Evolutionary conservation across 306 rosid species (phyloP), one percentile per base, ranked within the genome.

Genomic region (Trifolium fragiferum): DNA sequence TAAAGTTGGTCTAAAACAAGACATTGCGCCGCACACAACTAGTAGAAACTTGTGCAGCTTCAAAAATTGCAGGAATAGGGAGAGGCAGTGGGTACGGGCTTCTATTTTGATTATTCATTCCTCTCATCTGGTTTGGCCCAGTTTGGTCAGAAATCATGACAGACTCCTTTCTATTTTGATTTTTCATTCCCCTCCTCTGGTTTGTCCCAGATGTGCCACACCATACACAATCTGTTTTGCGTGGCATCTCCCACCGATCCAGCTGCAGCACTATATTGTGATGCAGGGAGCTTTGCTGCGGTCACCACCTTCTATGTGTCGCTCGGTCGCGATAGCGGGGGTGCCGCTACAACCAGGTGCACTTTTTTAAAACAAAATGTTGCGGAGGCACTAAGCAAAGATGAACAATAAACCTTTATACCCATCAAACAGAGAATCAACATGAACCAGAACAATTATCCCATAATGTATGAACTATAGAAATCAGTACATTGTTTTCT

Each of bases 391-490:
- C 71, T 10, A 76, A 33, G 49, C 38, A 70, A 70, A 32, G 74
- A 81, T 70, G 64, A 70, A 16, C 54, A 11, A 33, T 62, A 53
- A 62, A 55, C 5, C 14, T 63, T 33, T 71, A 53, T 49, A 33
- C 0, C 23, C 59, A 53, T 15, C 21, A 64, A 20, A 62, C 63
- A n/a, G 18, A 69, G 27, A 60, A 75, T 23, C 10, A 70, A 23
- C 23, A 6, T 49, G 53, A 57, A 44, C 7, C 16, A 13, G 50
- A 44, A 70, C 32, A 49, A 65, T 54, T 46, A 27, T 66, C 68
- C 50, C 64, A 54, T 19, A 44, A 44, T 55, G 73, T 35, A 74
- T 25, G 35, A 68, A 68, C 40, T 32, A 64, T 33, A 78, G 61
- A 78, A 53, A 62, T 54, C 30, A 20, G 46, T 10, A 55, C 33